Evolutionary conservation across 2,329 filamentous ascomycete genomes (phyloP), one percentile per base, ranked within the genome.

Genomic region (Triangularia verruculosa): DNA sequence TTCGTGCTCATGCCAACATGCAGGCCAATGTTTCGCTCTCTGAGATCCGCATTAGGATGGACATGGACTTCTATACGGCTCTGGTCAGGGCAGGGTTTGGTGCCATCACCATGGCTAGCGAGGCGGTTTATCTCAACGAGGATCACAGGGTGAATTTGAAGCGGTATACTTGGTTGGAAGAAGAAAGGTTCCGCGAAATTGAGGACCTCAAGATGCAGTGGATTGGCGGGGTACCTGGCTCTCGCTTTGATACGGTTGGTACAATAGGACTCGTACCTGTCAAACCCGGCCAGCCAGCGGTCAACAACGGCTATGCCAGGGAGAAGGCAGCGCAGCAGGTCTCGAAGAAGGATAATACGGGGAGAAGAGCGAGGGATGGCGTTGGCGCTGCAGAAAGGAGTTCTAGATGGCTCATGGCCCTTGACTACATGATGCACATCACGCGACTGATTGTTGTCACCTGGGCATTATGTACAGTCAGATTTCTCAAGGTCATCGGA

Each of bases 21-120:
- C 93, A 97, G 76, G 93, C 93, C 1, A 95, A 95, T 64, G 86
- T 94, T 2, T 93, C 95, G 12, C 82, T 97, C 22, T 90, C 90
- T 1, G 89, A 90, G 43, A 86, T 97, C 39, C 86, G 89, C 12
- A 86, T 98, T 61, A 91, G 89, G 52, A 88, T 90, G 80, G 88
- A 92, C 61, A 96, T 98, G 81, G 95, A 99, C 74, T 97, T 98
- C 73, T 99, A 98, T 74, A 96, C 93, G 0, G 91, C 92, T 0
- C 80, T 98, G 4, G 82, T 98, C 2, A 89, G 93, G 64, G 86
- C 92, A 34, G 95, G 95, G 0, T 97, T 97, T 72, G 89, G 88
- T 11, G 88, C 94, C 12, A 86, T 98, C 65, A 96, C 92, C 0
- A 94, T 96, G 75, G 95, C 95, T 0, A 97, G 92, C 70, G 93